Percentiles rank a stretch among this genome's conserved stretches.
Conservation (phyloP, 805 yeast genomes). For the Candida germanica region DNA sequence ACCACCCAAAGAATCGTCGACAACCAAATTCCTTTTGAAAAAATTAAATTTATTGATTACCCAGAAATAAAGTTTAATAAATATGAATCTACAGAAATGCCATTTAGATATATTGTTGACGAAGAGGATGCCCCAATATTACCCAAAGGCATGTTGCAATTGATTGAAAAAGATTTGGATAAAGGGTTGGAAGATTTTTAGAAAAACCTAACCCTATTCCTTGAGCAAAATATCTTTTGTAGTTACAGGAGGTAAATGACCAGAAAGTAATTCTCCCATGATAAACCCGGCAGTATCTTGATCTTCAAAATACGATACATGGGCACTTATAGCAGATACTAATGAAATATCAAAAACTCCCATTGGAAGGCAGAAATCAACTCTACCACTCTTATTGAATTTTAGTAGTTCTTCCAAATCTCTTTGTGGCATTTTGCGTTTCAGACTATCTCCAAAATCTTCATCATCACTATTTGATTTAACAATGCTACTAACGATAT, state of each 20-base stretch:
- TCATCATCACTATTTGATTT: slow-evolving; percentile 17
- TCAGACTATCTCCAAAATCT: slow-evolving; percentile 13
- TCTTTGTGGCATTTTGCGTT: slow-evolving; percentile 22
- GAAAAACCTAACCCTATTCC: slow-evolving; percentile 7
- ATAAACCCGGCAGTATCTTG: slow-evolving; percentile 79
- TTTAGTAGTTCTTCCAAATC: slow-evolving; percentile 35
- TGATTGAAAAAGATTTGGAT: slow-evolving; percentile 82
- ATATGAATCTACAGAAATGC: slow-evolving; percentile 96
- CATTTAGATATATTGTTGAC: slow-evolving; percentile 83
- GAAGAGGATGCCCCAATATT: slow-evolving; percentile 67
- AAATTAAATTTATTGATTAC: slow-evolving; percentile 82
- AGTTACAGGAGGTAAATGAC: slow-evolving; percentile 20
- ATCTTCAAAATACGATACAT: slow-evolving; percentile 84
- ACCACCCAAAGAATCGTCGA: slow-evolving; percentile 81
- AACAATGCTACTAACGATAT: slow-evolving; percentile 30
- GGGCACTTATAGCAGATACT: slow-evolving; percentile 81
- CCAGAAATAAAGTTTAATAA: slow-evolving; percentile 89
- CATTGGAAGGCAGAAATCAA: slow-evolving; percentile 78
- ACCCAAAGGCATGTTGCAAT: slow-evolving; percentile 87
- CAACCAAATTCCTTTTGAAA: slow-evolving; percentile 54
- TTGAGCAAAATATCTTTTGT: slow-evolving; percentile 28
- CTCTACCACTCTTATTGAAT: slow-evolving; percentile 69
- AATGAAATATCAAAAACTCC: slow-evolving; percentile 78
- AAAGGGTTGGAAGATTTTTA: slow-evolving; percentile 74
- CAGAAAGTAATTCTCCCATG: slow-evolving; percentile 50